Evolutionary conservation across 129 eudicot species (phyloP).

Genomic region (Silybum marianum): DNA sequence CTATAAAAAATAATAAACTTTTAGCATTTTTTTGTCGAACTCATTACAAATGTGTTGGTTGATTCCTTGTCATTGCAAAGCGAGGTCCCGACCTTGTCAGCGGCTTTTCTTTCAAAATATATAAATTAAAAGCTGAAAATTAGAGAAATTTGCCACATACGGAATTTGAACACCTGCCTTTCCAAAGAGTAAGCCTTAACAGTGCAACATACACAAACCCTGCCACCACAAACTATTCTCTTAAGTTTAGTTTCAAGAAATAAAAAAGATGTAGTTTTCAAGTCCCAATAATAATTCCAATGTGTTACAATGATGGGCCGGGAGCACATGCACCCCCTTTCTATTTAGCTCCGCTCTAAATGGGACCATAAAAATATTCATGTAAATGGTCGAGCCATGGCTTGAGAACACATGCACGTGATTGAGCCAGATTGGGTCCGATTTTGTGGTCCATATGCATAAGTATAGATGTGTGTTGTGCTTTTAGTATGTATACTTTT

Average conservation of each 20-base stretch:
- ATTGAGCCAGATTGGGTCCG: background rate
- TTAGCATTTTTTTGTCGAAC: background rate
- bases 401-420: background rate
- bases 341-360: background rate
- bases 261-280: background rate
- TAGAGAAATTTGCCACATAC: background rate
- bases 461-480: background rate
- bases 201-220: no score
- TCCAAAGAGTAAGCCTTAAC: background rate
- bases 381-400: background rate
- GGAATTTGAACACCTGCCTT: background rate
- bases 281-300: background rate
- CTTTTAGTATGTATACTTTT: background rate
- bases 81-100: background rate
- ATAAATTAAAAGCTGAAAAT: background rate
- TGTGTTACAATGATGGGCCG: background rate
- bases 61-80: background rate
- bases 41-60: background rate
- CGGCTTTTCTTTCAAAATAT: background rate
- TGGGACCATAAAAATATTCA: background rate
- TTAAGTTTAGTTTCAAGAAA: background rate
- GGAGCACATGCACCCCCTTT: background rate
- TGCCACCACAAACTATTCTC: background rate
- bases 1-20: background rate
- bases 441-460: background rate